Evolutionary conservation across 2,329 filamentous ascomycete species (phyloP), one percentile per base, ranked within the genome.

Genomic region (Rhexocercosporidium sp.): DNA sequence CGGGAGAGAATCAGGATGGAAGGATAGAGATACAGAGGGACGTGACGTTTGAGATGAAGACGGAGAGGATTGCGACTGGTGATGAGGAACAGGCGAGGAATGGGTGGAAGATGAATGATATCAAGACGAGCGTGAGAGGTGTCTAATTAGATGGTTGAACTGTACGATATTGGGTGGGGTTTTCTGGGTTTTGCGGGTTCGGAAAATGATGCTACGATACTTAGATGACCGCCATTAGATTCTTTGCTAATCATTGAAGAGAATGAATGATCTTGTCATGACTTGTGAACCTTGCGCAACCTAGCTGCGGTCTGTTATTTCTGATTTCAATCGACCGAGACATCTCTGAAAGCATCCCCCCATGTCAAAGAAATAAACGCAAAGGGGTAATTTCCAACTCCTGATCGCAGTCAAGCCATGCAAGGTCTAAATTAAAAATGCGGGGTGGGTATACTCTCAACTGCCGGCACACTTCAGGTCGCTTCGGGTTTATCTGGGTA

Each of bases 1-100:
- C 56, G 2, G 41, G 37, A 8, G 41, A 59, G 56, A 46, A 31
- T 29, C 37, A 44, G 56, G 56, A 59, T 18, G 37, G 41, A 18
- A 59, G 56, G 22, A 59, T 59, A 9, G 37, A 59, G 56, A 59
- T 59, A 8, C 37, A 59, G 56, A 59, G 25, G 39, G 56, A 59
- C 20, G 56, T 59, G 22, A 59, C 37, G 14, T 59, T 59, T 46
- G 37, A 59, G 25, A 46, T 59, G 37, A 59, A 44, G 56, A 59
- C 56, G 56, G 56, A 59, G 39, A 59, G 16, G 22, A 20, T 59
- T 9, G 39, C 37, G 22, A 20, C 37, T 25, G 22, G 25, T 1
- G 56, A 59, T n/a, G 56, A 59, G 22, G 37, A 59, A 20, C 37
- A 46, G 22, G 41, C 22, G 56, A 59, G 56, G 39, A 31, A 59